phyloP scores from a whole-genome alignment of 768 basidiomycete species.

The Leucocoprinus sp. region DNA sequence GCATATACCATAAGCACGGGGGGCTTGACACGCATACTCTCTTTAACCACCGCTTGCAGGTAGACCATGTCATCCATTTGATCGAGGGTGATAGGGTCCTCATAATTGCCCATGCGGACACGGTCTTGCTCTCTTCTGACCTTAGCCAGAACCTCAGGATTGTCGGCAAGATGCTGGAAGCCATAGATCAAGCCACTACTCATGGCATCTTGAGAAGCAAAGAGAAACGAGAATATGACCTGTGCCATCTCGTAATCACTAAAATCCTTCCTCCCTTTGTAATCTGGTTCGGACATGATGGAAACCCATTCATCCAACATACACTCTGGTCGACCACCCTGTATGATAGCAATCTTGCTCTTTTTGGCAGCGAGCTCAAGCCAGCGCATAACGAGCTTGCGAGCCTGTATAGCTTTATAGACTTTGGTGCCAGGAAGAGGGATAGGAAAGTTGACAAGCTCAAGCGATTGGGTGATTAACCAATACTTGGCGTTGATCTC shows the following conservation, averaged over 20 bases:
- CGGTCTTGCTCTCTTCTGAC: conserved; percentile 86
- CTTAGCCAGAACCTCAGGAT: conserved; percentile 82
- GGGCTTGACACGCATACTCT: conserved; percentile 84
- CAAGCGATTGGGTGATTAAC: conserved; percentile 89
- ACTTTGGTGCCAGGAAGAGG: conserved; percentile 95
- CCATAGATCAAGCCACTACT: conserved; percentile 91
- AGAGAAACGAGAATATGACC: conserved; percentile 94
- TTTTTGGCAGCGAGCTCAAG: conserved; percentile 69
- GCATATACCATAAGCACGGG: conserved; percentile 87
- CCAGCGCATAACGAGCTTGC: conserved; percentile 78
- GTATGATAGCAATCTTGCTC: conserved; percentile 77
- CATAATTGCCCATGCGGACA: conserved; percentile 70
- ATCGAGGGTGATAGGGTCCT: conserved; percentile 76
- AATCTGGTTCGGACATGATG: conserved; percentile 53
- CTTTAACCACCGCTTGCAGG: conserved; percentile 86
- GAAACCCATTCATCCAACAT: conserved; percentile 91
- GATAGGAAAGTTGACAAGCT: conserved; percentile 98
- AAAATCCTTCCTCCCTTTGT: conserved; percentile 81
- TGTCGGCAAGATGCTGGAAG: conserved; percentile 93
- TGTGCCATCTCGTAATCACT: conserved; percentile 93
- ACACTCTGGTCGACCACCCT: conserved; percentile 75
- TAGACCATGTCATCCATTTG: conserved; percentile 91
- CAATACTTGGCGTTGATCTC: conserved; percentile 95
- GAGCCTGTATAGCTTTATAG: conserved; percentile 85
- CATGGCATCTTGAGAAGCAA: conserved; percentile 98